Evolutionary conservation across 2,329 filamentous ascomycete species (phyloP).

Genomic region (Colletotrichum abscissum): DNA sequence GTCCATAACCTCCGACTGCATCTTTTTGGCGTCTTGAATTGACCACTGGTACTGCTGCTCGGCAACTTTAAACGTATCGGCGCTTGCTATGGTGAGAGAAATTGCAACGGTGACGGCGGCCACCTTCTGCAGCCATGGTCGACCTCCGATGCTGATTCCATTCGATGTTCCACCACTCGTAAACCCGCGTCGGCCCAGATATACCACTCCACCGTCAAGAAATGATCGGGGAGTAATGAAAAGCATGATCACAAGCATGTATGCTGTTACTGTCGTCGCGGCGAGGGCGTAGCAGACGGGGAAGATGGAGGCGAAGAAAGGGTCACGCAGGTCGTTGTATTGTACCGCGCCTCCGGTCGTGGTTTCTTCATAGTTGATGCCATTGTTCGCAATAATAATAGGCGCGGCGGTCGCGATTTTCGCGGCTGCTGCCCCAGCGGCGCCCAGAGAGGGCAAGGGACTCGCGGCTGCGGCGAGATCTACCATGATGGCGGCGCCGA

Average conservation of each 20-base stretch:
- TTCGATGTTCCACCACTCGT: conserved; percentile 86
- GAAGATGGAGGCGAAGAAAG: conserved; percentile 93
- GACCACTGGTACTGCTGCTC: conserved; percentile 83
- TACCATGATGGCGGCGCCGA: conserved; percentile 43
- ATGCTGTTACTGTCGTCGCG: conserved; percentile 89
- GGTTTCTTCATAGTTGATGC: conserved; percentile 52
- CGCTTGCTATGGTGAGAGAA: conserved; percentile 92
- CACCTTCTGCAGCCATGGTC: conserved; percentile 92
- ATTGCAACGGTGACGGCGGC: conserved; percentile 80
- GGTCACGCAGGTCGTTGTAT: conserved; percentile 78
- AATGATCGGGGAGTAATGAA: conserved; percentile 96
- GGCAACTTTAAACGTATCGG: conserved; percentile 88
- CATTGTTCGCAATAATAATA: conserved; percentile 54
- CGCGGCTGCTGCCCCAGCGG: conserved; percentile 7
- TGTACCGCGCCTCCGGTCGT: conserved; percentile 41
- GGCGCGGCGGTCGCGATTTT: conserved; percentile 51
- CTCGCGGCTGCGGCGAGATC: conserved; percentile 30
- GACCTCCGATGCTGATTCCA: conserved; percentile 86
- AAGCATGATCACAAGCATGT: conserved; percentile 92
- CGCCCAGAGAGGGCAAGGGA: conserved; percentile 37
- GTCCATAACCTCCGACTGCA: conserved; percentile 84
- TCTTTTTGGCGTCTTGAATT: conserved; percentile 79
- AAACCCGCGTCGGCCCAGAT: conserved; percentile 83
- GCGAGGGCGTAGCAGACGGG: conserved; percentile 94
- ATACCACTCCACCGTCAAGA: conserved; percentile 85